A percentile compares a stretch with the other conserved stretches of the same genome.
Evolutionary conservation across 176 grass and related monocot species (phyloP).

Genomic region (Poa annua): DNA sequence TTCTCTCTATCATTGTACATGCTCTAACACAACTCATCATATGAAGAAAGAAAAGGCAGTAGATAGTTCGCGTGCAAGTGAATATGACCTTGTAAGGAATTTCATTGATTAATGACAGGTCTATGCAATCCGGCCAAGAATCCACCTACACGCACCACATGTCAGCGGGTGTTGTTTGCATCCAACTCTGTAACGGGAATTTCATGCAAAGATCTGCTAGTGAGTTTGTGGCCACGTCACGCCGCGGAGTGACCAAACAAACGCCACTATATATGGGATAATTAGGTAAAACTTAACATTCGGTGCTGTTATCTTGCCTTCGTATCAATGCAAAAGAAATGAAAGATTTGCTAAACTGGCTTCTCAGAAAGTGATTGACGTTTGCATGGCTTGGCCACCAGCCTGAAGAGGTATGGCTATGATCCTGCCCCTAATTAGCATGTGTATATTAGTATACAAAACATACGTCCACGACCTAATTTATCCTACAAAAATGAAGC

Average conservation of each 20-base stretch:
- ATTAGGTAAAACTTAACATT: slow-evolving; percentile 33
- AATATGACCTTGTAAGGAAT: too few relatives aligned
- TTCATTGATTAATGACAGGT: background rate
- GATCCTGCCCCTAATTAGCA: slow-evolving; percentile 21
- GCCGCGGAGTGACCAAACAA: slow-evolving; percentile 16
- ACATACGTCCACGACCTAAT: slow-evolving; percentile 14
- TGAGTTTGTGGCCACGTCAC: slow-evolving; percentile 3
- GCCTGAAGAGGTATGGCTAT: background rate
- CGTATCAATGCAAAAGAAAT: slow-evolving; percentile 6
- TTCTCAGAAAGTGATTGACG: background rate
- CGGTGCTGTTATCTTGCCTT: background rate
- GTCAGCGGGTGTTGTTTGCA: background rate
- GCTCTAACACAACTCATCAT: too few relatives aligned
- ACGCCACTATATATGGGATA: slow-evolving; percentile 9
- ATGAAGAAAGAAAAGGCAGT: too few relatives aligned
- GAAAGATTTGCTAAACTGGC: slow-evolving; percentile 2
- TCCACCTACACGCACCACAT: background rate
- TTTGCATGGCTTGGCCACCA: background rate
- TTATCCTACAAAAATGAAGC: background rate
- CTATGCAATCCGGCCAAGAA: background rate
- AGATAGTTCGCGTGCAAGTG: too few relatives aligned
- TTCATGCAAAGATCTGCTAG: slow-evolving; percentile 1
- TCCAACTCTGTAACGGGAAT: background rate
- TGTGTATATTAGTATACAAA: background rate
- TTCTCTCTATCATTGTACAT: too few relatives aligned